phyloP scores from a whole-genome alignment of 2,329 filamentous ascomycete species.

The Neofusicoccum sp. region DNA sequence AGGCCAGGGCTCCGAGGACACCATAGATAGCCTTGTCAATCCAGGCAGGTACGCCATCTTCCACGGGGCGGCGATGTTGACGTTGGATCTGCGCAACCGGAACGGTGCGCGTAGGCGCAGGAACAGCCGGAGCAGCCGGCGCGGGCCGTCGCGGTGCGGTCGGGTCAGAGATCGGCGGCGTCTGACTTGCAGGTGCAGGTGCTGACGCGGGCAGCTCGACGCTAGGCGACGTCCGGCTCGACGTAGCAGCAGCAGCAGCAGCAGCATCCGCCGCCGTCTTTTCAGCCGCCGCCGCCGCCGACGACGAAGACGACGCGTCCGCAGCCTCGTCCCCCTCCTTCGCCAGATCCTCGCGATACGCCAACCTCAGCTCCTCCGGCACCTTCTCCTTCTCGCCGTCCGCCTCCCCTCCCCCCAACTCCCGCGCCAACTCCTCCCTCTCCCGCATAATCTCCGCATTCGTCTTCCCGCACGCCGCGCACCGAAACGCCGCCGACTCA shows the following conservation, averaged over 20 bases:
- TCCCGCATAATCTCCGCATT: constrained; percentile 75
- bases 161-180: not conserved
- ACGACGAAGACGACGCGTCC: not conserved
- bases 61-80: constrained; percentile 17
- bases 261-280: not conserved
- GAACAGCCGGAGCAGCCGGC: constrained; percentile 15
- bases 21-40: constrained; percentile 78
- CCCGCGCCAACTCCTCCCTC: constrained; percentile 58
- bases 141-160: not conserved
- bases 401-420: constrained; percentile 42
- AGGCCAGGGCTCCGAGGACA: constrained; percentile 65
- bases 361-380: constrained; percentile 61
- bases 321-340: constrained; percentile 25
- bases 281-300: not conserved
- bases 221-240: not conserved
- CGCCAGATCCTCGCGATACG: constrained; percentile 70
- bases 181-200: not conserved
- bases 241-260: not conserved
- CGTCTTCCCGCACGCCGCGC: constrained; percentile 65
- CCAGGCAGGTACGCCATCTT: constrained; percentile 66
- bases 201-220: not conserved
- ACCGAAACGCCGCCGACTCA: constrained; percentile 66
- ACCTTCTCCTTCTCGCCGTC: constrained; percentile 46
- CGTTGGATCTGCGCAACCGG: constrained; percentile 10
- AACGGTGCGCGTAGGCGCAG: constrained; percentile 19